These are phyloP conservation scores for Arthrobotrys megalospora DNA, from an alignment of 2,329 filamentous ascomycete species.

Conservation along the genomic window DNA sequence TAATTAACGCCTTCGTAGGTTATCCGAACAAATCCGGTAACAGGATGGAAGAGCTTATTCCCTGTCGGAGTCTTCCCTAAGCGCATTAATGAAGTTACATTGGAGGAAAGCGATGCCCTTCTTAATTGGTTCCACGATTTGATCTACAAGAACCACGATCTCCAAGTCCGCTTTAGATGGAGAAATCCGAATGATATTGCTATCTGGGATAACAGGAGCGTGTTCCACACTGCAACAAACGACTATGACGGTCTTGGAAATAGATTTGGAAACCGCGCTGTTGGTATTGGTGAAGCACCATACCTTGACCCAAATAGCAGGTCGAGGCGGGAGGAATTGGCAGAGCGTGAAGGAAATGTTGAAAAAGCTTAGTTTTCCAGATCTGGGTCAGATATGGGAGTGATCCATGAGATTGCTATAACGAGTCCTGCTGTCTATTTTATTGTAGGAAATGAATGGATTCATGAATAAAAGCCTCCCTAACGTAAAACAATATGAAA, in stretches of 20 bases:
- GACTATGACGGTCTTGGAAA: slow-evolving; percentile 74
- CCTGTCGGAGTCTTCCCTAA: slow-evolving; percentile 72
- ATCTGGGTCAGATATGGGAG: not conserved
- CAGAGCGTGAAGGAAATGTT: slow-evolving; percentile 37
- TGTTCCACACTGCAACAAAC: slow-evolving; percentile 75
- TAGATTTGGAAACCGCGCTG: slow-evolving; percentile 71
- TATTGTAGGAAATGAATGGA: slow-evolving; percentile 10
- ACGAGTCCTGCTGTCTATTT: slow-evolving; percentile 30
- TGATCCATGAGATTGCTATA: slow-evolving; percentile 15
- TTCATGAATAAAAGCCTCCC: slow-evolving; percentile 11
- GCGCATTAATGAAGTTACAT: slow-evolving; percentile 73
- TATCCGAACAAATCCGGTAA: slow-evolving; percentile 74
- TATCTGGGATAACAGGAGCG: slow-evolving; percentile 78
- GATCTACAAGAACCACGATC: slow-evolving; percentile 73
- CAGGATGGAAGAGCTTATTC: slow-evolving; percentile 73
- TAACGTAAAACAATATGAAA: slow-evolving; percentile 13
- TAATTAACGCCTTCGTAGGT: slow-evolving; percentile 5
- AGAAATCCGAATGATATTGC: slow-evolving; percentile 68
- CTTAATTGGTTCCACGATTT: slow-evolving; percentile 71
- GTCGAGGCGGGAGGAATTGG: slow-evolving; percentile 69
- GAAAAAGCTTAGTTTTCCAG: slow-evolving; percentile 5
- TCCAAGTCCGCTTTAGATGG: slow-evolving; percentile 70
- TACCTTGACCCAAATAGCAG: slow-evolving; percentile 72
- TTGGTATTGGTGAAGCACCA: slow-evolving; percentile 73
- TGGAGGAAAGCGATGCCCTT: slow-evolving; percentile 72